Evolutionary conservation across 176 grass and related monocot species (phyloP).

Genomic region (Oryza coarctata): DNA sequence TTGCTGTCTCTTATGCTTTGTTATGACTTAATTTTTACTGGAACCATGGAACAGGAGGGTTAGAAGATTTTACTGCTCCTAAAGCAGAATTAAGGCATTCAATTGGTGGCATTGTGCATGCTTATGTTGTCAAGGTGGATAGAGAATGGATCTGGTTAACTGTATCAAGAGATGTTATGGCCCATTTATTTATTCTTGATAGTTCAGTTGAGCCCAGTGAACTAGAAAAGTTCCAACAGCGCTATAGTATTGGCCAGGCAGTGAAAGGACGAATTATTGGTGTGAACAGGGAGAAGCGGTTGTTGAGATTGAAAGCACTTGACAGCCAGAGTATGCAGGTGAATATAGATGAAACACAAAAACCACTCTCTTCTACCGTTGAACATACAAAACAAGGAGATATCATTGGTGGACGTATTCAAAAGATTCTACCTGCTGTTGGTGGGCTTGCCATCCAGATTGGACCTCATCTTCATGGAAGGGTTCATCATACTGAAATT

Average conservation of each 20-base stretch:
- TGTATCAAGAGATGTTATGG: constrained; percentile 75
- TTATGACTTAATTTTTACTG: constrained; percentile 16
- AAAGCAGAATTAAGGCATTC: constrained; percentile 48
- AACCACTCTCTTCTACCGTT: constrained; percentile 25
- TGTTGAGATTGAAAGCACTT: constrained; percentile 65
- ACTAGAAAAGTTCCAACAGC: constrained; percentile 69
- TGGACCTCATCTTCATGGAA: constrained; percentile 90
- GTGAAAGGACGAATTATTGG: constrained; percentile 59
- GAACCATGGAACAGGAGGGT: constrained; percentile 41
- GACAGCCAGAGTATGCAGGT: constrained; percentile 19
- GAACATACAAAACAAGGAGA: constrained; percentile 74
- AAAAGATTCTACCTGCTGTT: constrained; percentile 87
- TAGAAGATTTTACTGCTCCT: constrained; percentile 27
- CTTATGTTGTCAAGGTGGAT: constrained; percentile 88
- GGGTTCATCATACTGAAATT: constrained; percentile 95
- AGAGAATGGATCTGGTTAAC: constrained; percentile 82
- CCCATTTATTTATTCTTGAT: constrained; percentile 90
- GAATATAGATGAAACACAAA: constrained; percentile 25
- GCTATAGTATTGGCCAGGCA: constrained; percentile 67
- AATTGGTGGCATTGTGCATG: constrained; percentile 42
- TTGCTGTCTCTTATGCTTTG: constrained; percentile 23
- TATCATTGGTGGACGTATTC: constrained; percentile 76
- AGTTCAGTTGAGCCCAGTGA: constrained; percentile 71
- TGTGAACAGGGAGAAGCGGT: constrained; percentile 70
- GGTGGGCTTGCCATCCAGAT: constrained; percentile 84